Evolutionary conservation across 2,329 filamentous ascomycete genomes (phyloP).

Genomic region (Xylariaceae sp.): DNA sequence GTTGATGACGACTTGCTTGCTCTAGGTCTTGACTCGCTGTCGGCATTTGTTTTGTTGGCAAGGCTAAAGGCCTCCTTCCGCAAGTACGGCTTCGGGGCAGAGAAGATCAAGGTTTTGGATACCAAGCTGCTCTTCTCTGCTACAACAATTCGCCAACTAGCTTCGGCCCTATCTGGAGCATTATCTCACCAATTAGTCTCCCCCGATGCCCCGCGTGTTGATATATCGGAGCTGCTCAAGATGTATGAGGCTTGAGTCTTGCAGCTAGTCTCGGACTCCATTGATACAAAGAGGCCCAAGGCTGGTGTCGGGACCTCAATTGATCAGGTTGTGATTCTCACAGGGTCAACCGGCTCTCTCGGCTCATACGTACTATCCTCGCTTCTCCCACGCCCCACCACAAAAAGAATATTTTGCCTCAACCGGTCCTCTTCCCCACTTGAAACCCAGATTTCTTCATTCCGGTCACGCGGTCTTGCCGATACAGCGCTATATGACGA

Average conservation of each 20-base stretch:
- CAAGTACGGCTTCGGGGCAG: neutral
- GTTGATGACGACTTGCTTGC: neutral
- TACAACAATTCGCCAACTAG: neutral
- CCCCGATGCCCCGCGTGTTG: too few relatives aligned
- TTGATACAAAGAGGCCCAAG: too few relatives aligned
- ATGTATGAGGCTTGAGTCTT: too few relatives aligned
- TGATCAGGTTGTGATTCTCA: too few relatives aligned
- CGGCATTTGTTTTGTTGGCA: neutral
- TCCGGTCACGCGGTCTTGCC: constrained; percentile 12
- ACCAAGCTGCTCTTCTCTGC: neutral
- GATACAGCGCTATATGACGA: constrained; percentile 3
- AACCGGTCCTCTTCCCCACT: constrained; percentile 8
- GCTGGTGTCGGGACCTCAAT: too few relatives aligned
- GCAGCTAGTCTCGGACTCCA: too few relatives aligned
- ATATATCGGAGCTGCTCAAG: too few relatives aligned
- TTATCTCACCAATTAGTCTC: too few relatives aligned
- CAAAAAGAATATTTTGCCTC: constrained; percentile 15
- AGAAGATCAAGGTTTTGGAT: neutral
- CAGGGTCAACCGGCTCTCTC: constrained; percentile 18
- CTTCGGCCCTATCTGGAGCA: too few relatives aligned
- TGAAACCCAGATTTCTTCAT: constrained; percentile 11
- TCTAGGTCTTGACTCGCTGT: constrained; percentile 1
- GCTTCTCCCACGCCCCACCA: constrained; percentile 10
- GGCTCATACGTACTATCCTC: constrained; percentile 18
- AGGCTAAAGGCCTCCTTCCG: neutral